Conservation (phyloP, 2,329 filamentous ascomycete genomes). For the Talaromyces sp. region DNA sequence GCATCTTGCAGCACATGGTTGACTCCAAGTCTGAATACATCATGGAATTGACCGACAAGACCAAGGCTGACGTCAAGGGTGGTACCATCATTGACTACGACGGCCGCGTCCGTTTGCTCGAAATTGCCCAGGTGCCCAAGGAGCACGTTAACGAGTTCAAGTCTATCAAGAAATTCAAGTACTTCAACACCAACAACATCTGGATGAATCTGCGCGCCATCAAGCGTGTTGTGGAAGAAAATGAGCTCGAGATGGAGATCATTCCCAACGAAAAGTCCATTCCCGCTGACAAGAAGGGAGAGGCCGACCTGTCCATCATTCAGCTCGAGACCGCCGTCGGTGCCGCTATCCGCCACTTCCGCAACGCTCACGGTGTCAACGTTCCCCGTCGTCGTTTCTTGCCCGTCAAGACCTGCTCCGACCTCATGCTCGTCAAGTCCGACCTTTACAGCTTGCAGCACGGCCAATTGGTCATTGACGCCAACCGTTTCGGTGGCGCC, state of each 20-base stretch:
- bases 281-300: slow-evolving; percentile 98
- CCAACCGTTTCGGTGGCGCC: slow-evolving; percentile 90
- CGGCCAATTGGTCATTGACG: slow-evolving; percentile 94
- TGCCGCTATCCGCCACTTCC: slow-evolving; percentile 97
- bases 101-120: slow-evolving; percentile 89
- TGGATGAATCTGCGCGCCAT: slow-evolving; percentile 98
- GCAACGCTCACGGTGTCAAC: slow-evolving; percentile 98
- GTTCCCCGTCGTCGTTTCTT: slow-evolving; percentile 96
- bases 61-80: slow-evolving; percentile 99
- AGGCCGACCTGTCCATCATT: slow-evolving; percentile 94
- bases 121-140: slow-evolving; percentile 99
- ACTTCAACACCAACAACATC: slow-evolving; percentile 99
- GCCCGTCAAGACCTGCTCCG: slow-evolving; percentile 99
- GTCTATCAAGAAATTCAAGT: slow-evolving; percentile 99
- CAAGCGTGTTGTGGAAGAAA: slow-evolving; percentile 97
- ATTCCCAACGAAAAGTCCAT: slow-evolving; percentile 99
- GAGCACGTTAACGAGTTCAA: slow-evolving; percentile 99
- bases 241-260: slow-evolving; percentile 98
- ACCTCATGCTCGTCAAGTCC: slow-evolving; percentile 99
- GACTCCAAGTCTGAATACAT: slow-evolving; percentile 97
- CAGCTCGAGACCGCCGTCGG: slow-evolving; percentile 98
- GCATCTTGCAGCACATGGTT: slow-evolving; percentile 98
- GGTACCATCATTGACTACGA: slow-evolving; percentile 99
- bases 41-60: slow-evolving; percentile 99
- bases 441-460: slow-evolving; percentile 98